Evolutionary conservation across 2,329 filamentous ascomycete species (phyloP), one percentile per base, ranked within the genome.

Genomic region (Basipetospora sp.): DNA sequence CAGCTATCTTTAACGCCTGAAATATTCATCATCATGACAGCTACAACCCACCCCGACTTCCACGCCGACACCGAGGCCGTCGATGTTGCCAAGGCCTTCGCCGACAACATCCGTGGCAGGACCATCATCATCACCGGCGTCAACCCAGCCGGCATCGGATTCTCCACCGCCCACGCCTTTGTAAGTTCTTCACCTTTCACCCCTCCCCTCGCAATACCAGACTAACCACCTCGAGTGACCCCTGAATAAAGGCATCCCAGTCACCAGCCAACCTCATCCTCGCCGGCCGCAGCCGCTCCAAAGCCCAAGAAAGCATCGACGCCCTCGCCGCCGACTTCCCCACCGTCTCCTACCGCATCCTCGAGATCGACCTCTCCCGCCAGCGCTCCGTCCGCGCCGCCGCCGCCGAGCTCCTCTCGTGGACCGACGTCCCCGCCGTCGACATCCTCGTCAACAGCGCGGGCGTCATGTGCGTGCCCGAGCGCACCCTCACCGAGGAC

Each of bases 381-480:
- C 54, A 58, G 34, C 47, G 47, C 10, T 48, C 53, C 1, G 56
- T 63, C 16, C 53, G 57, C n/a, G 43, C 47, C 3, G 56, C 58
- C 1, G 62, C 60, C 0, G 44, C 47, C 1, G 55, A 57, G 2
- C 58, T 62, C 2, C 42, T 43, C 20, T 25, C 22, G 22, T n/a
- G n/a, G n/a, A 28, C 31, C 8, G 41, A 44, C 31, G 42, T 46
- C 4, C 47, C 57, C 3, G 46, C 47, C 3, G 57, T 58, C 48
- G 39, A 48, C 5, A 53, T 66, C 19, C 37, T 68, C 2, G 48
- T 68, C 37, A 63, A 64, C 43, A 67, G 62, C 36, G 64, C 64
- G 0, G 63, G 54, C 10, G 45, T 65, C 22, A 63, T 62, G 54
- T 55, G 47, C n/a, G 43, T 42, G 9, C 50, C 56, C 4, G 31